Conservation (phyloP, 2,329 filamentous ascomycete genomes). For the Botrytis sinoallii region DNA sequence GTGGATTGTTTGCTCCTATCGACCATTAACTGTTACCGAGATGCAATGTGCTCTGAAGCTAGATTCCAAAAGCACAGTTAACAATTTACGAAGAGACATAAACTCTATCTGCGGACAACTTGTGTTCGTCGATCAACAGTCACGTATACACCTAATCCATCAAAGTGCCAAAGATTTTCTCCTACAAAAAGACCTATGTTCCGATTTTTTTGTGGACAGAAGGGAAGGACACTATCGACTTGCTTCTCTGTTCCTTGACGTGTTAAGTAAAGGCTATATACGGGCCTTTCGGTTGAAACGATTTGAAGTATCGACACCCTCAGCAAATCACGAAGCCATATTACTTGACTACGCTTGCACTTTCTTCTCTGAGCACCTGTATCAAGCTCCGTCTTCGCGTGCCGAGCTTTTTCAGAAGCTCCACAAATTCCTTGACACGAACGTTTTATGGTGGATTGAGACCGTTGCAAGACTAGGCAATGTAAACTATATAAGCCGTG, state of each 20-base stretch:
- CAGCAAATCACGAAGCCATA: neutral
- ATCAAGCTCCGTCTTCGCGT: neutral
- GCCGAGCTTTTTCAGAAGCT: neutral
- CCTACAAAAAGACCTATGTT: neutral
- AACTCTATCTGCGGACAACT: slow-evolving; percentile 37
- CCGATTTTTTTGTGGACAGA: neutral
- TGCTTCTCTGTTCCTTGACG: neutral
- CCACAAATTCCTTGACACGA: neutral
- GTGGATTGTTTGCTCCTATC: slow-evolving; percentile 33
- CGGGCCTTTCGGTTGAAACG: neutral
- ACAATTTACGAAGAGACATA: slow-evolving; percentile 35
- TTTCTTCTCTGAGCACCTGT: neutral
- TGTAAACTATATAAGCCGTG: neutral
- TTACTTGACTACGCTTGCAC: neutral
- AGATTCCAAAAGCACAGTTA: neutral
- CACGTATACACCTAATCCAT: neutral
- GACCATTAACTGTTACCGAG: slow-evolving; percentile 32
- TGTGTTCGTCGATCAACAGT: slow-evolving; percentile 33
- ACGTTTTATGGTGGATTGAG: neutral
- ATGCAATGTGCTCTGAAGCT: slow-evolving; percentile 29
- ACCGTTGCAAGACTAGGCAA: neutral
- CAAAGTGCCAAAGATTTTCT: neutral
- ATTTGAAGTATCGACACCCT: neutral
- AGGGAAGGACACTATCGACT: neutral
- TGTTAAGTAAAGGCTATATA: neutral